phyloP scores from a whole-genome alignment of 345 rosid genomes.

The Lepidium aucheri region DNA sequence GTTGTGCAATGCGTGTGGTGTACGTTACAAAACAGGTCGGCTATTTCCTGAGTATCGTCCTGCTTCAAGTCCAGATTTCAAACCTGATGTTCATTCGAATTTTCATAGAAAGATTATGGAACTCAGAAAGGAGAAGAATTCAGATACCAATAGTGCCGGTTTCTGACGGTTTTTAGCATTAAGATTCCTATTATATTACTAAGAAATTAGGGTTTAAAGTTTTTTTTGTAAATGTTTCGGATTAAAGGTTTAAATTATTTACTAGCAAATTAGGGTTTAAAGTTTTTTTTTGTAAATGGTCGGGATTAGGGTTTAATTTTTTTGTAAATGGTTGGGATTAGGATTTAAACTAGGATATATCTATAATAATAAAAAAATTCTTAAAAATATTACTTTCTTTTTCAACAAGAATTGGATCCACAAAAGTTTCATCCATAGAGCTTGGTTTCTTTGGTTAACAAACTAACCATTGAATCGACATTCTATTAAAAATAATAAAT shows the following conservation, averaged over 20 bases:
- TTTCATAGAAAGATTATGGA: constrained; percentile 18
- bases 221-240: neutral
- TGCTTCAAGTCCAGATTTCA: constrained; percentile 9
- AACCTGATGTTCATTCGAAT: constrained; percentile 1
- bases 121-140: neutral
- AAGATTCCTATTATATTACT: neutral
- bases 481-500: too few species aligned
- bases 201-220: neutral
- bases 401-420: too few species aligned
- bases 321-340: too few species aligned
- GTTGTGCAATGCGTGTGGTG: constrained; percentile 16
- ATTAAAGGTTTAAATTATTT: too few species aligned
- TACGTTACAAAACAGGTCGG: constrained; percentile 8
- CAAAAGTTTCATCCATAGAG: too few species aligned
- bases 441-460: too few species aligned
- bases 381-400: too few species aligned
- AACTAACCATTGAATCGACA: too few species aligned
- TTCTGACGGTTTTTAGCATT: neutral
- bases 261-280: neutral
- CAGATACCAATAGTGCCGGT: neutral
- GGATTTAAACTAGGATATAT: too few species aligned
- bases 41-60: constrained; percentile 15
- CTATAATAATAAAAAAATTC: too few species aligned
- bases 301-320: too few species aligned
- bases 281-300: neutral